These are phyloP conservation scores for Fomitopsis betulina DNA, from an alignment of 1,284 basidiomycete species.

Conservation along the genomic window DNA sequence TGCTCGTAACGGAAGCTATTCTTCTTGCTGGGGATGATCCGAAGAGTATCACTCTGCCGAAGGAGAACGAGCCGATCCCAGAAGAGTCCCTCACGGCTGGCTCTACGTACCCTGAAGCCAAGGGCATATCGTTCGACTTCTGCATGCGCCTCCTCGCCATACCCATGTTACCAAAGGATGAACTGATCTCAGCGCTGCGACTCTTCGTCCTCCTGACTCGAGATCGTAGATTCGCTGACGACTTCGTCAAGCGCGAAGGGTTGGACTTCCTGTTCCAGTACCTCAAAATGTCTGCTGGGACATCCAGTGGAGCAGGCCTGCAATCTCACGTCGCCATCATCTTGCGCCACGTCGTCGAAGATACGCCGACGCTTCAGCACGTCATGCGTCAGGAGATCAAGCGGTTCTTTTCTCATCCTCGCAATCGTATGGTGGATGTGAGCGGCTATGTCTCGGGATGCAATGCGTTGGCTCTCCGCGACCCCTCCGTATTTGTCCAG, in stretches of 20 bases:
- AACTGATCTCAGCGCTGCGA: conserved; percentile 75
- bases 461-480: conserved; percentile 79
- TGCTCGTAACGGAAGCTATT: conserved; percentile 81
- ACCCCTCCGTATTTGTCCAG: conserved; percentile 76
- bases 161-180: conserved; percentile 65
- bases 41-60: conserved; percentile 53
- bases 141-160: conserved; percentile 64
- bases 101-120: conserved; percentile 58
- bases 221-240: conserved; percentile 52
- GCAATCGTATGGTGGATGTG: conserved; percentile 70
- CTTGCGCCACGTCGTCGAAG: conserved; percentile 89
- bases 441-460: conserved; percentile 73
- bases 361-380: conserved; percentile 56
- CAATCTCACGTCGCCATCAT: conserved; percentile 86
- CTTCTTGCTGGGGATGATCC: conserved; percentile 76
- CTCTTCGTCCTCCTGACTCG: conserved; percentile 81
- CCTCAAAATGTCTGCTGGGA: conserved; percentile 48
- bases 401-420: conserved; percentile 68
- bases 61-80: conserved; percentile 61
- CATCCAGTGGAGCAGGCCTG: conserved; percentile 51
- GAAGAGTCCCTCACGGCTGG: conserved; percentile 49
- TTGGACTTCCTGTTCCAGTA: conserved; percentile 63
- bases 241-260: conserved; percentile 64
- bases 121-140: conserved; percentile 66
- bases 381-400: conserved; percentile 85